Base-by-base conservation (phyloP, 768 basidiomycete genomes). In the Tricholoma sp. region DNA sequence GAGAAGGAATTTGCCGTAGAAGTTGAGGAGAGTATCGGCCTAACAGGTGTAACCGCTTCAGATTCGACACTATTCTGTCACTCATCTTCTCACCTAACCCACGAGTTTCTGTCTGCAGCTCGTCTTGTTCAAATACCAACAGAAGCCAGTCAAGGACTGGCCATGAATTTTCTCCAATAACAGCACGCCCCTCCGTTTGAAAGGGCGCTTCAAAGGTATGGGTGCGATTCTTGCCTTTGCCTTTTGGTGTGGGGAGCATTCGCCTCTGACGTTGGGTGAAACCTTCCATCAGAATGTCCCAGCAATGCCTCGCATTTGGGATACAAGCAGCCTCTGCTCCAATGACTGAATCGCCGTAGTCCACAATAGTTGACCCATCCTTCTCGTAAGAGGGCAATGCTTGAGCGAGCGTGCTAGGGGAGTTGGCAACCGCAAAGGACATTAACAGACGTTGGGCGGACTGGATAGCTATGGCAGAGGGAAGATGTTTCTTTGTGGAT, bases 91-190 rank as follows among this genome's bases (percentile, higher is more conserved):
- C 54, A 80, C 82, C 70, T 56, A 69, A 65, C 52, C 74, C 74
- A 57, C 69, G 67, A 14, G 61, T 60, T 56, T 72, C 70, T 19
- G 64, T 63, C 50, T 70, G 57, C 9, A 62, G 59, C 62, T 89
- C 83, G 58, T 91, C 88, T 60, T 78, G 80, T 64, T 92, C 88
- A 61, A 89, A 89, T 18, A 91, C 61, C 19, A 71, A 66, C 10
- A 92, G 54, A 0, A 91, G 61, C 85, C 86, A 91, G 19, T 83
- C 80, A n/a, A 92, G 75, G 41, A 85, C 66, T 29, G 81, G 77
- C 89, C 90, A 92, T 4, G 88, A 83, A 59, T 84, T 73, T 49
- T 81, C 77, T 21, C 81, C 82, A 21, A 91, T 78, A 10, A 78
- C 65, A n/a, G 63, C 59, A 35, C 67, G 39, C 4, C 39, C 55